Evolutionary conservation across 345 rosid species (phyloP), one percentile per base, ranked within the genome.

Genomic region (Citrus hindsii): DNA sequence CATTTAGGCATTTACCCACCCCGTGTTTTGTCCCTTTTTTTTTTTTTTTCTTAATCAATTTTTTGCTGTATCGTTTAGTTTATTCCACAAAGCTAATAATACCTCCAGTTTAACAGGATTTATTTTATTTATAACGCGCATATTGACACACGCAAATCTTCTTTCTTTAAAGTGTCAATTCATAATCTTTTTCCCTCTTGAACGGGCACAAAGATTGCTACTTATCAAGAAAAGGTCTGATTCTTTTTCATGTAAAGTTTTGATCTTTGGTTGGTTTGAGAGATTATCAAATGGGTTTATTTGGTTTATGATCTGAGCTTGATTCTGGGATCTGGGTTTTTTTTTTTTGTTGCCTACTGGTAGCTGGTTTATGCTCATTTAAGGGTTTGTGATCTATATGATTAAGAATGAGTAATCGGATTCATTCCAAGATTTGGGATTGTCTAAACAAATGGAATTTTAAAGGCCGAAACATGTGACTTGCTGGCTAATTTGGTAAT

Each of bases 261-360:
- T 48, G 24, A 10, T 51, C 14, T 38, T 38, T 38, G 42, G 42
- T 66, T 66, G 6, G 7, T 66, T 33, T 66, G 5, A 22, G 13
- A 33, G 69, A 66, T 66, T 10, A 35, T 21, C 24, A 35, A 65
- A 59, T 71, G 40, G 28, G 74, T 9, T 42, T 40, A 42, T 70
- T 70, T 70, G 55, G 16, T 38, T 73, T 35, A n/a, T 59, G 66
- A 73, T 58, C 76, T 24, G 24, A 56, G 77, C 56, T 73, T 77
- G 72, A 67, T 27, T 83, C 59, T 68, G 64, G 62, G 83, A 79
- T 83, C 73, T 77, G 81, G 83, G 74, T 38, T 55, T 65, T 48
- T 7, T 68, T 7, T 72, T 60, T 76, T 27, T 65, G 25, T 48
- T 75, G 25, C 46, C 70, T 30, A 4, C 28, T 46, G 13, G 21